Evolutionary conservation across 2,329 filamentous ascomycete genomes (phyloP).

Genomic region (Emericellopsis atlantica): DNA sequence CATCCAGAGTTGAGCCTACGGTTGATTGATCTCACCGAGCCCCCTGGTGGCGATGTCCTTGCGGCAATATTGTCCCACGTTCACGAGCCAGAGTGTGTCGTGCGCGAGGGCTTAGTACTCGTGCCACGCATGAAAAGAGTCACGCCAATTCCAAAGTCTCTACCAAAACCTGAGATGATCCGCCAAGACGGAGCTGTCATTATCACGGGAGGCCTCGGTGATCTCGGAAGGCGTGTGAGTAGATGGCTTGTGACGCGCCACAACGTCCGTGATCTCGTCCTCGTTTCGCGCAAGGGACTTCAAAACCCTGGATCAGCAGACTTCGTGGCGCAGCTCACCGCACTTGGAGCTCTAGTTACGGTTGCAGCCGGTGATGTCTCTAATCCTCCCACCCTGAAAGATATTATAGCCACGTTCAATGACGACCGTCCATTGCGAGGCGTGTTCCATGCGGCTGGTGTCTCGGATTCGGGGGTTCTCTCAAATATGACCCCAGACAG

Average conservation of each 20-base stretch:
- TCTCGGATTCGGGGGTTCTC: slow-evolving; percentile 5
- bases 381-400: slow-evolving; percentile 1
- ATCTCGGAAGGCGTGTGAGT: slow-evolving; percentile 6
- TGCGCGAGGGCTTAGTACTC: slow-evolving; percentile 4
- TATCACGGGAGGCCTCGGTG: slow-evolving; percentile 7
- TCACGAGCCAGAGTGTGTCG: slow-evolving; percentile 5
- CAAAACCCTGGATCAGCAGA: slow-evolving; percentile 1
- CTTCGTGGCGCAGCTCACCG: slow-evolving; percentile 5
- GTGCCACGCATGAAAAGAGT: slow-evolving; percentile 5
- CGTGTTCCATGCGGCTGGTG: slow-evolving; percentile 6
- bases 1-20: slow-evolving; percentile 6
- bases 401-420: slow-evolving; percentile 4
- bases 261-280: slow-evolving; percentile 5
- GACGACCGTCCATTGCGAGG: slow-evolving; percentile 4
- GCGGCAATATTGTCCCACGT: neutral
- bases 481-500: slow-evolving; percentile 17
- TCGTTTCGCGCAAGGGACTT: slow-evolving; percentile 5
- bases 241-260: slow-evolving; percentile 4
- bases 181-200: slow-evolving; percentile 6
- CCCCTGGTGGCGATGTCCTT: neutral
- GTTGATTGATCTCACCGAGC: slow-evolving; percentile 5
- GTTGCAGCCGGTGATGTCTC: slow-evolving; percentile 4
- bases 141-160: neutral
- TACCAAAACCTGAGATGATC: neutral
- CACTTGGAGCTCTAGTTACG: slow-evolving; percentile 1